Conservation (phyloP, 2,329 filamentous ascomycete species). For the Botrytis byssoidea region DNA sequence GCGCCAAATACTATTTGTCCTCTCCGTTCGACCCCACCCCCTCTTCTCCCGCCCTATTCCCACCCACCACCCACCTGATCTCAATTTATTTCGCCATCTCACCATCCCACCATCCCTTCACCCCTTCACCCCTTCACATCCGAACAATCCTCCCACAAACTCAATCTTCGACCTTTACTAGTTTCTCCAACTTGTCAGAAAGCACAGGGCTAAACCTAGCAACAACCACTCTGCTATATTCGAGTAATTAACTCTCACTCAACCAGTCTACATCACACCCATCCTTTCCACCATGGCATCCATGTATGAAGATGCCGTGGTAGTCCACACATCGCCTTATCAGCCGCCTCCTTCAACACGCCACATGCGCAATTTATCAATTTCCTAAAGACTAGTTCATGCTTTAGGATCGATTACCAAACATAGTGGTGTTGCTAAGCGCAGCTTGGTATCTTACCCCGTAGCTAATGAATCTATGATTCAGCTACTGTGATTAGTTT, state of each 20-base stretch:
- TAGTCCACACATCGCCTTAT: not conserved
- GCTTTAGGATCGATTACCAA: not conserved
- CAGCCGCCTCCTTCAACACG: not conserved
- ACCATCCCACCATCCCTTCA: constrained; percentile 31
- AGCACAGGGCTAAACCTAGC: not conserved
- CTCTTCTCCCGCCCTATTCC: not conserved
- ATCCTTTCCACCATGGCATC: not conserved
- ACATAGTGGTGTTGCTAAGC: not conserved
- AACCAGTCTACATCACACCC: not conserved
- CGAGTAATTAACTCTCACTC: not conserved
- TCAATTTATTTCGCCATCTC: constrained; percentile 25
- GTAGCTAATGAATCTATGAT: not conserved
- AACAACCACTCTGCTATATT: not conserved
- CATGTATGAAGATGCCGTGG: too few species aligned
- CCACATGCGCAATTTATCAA: constrained; percentile 3
- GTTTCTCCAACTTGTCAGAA: not conserved
- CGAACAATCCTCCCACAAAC: not conserved
- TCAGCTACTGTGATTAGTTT: not conserved
- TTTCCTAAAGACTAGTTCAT: not conserved
- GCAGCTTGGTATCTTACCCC: not conserved
- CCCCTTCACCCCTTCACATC: constrained; percentile 23
- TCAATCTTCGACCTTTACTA: not conserved
- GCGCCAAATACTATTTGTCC: constrained; percentile 45
- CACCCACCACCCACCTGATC: not conserved
- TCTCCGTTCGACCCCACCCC: constrained; percentile 46